A percentile compares a stretch with the other conserved stretches of the same genome.
These are phyloP conservation scores for Bassia scoparia DNA, from an alignment of 148 eudicot genomes.

Conservation along the genomic window DNA sequence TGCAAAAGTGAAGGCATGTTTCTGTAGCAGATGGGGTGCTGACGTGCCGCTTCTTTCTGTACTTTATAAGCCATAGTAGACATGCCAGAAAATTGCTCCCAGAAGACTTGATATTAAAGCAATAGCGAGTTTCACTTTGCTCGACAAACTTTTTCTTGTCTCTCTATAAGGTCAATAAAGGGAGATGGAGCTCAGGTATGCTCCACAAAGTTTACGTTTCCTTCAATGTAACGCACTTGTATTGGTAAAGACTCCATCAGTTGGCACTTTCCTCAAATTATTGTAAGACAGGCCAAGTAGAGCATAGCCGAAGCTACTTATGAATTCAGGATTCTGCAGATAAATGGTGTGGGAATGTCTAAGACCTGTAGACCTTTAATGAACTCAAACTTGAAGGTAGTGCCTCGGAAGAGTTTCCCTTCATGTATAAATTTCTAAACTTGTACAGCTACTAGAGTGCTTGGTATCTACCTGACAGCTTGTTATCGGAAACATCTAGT, in stretches of 20 bases:
- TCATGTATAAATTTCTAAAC: slow-evolving; percentile 20
- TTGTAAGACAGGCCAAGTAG: background rate
- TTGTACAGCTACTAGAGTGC: slow-evolving; percentile 17
- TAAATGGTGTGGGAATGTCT: slow-evolving; percentile 26
- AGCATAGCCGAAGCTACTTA: background rate
- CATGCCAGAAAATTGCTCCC: background rate
- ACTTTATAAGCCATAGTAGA: background rate
- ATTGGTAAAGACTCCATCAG: background rate
- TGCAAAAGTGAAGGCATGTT: background rate
- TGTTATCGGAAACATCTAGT: too few relatives aligned
- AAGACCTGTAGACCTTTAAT: slow-evolving; percentile 22
- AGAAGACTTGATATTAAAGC: background rate
- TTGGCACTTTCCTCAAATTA: background rate
- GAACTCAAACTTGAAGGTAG: background rate
- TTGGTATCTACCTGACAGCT: slow-evolving; percentile 24
- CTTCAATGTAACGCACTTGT: background rate
- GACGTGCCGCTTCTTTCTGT: background rate
- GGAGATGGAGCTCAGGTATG: background rate
- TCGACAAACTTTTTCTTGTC: background rate
- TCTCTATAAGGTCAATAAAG: background rate
- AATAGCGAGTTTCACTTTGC: background rate
- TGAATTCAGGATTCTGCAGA: background rate
- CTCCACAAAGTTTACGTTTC: background rate
- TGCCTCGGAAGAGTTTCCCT: slow-evolving; percentile 24
- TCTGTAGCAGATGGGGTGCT: background rate